Conservation (phyloP, 2,329 filamentous ascomycete species). For the Aspergillus texensis region DNA sequence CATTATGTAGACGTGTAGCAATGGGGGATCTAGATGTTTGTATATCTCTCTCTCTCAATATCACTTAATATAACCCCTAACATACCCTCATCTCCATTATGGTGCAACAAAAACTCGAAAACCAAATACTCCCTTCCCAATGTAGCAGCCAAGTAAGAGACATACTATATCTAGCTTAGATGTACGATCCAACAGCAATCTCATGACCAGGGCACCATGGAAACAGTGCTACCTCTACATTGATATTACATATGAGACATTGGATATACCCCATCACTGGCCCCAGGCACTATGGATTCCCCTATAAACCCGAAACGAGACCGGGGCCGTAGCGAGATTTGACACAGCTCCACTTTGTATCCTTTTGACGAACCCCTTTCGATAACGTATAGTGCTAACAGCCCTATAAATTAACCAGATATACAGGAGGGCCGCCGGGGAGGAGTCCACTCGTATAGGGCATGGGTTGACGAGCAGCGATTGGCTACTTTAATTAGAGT, state of each 20-base stretch:
- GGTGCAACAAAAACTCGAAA: background rate
- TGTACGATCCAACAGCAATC: background rate
- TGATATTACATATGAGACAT: background rate
- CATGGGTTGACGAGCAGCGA: background rate
- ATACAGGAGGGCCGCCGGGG: background rate
- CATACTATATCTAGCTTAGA: background rate
- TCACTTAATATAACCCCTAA: background rate
- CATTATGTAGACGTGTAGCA: background rate
- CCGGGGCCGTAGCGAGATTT: background rate
- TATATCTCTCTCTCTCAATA: no score
- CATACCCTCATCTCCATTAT: background rate
- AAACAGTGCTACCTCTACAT: background rate
- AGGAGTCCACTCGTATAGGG: background rate
- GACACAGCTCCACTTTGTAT: background rate
- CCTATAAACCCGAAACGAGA: background rate
- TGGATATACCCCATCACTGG: background rate
- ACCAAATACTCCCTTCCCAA: background rate
- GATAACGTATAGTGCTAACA: background rate
- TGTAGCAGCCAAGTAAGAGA: background rate
- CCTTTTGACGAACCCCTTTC: background rate
- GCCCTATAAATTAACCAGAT: conserved; percentile 4
- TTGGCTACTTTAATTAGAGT: background rate
- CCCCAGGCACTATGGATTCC: background rate
- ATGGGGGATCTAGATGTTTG: background rate
- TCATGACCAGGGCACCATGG: background rate